Percentiles rank a stretch among this genome's conserved stretches.
Evolutionary conservation across 2,329 filamentous ascomycete genomes (phyloP).

Genomic region (Pleochaeta shiraiana): DNA sequence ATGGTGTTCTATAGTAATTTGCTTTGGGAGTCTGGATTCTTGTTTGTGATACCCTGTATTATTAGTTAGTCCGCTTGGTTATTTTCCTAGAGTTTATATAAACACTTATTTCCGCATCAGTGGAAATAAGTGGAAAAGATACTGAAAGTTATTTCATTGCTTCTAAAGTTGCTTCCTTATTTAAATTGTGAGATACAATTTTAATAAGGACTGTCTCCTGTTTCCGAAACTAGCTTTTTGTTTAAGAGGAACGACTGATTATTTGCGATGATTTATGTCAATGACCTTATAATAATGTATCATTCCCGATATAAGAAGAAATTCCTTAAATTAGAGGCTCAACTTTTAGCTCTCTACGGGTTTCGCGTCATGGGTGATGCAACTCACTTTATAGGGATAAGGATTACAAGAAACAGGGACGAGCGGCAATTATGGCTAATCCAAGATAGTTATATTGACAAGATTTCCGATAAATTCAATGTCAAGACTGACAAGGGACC

Average conservation of each 20-base stretch:
- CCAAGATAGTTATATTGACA: slow-evolving; percentile 1
- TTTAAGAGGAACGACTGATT: neutral
- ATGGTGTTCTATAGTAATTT: too few species aligned
- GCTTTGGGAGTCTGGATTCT: too few species aligned
- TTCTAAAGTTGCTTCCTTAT: too few species aligned
- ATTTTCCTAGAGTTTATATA: too few species aligned
- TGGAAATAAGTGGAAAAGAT: too few species aligned
- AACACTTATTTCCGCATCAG: too few species aligned
- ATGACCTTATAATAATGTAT: neutral
- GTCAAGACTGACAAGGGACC: neutral
- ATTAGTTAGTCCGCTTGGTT: too few species aligned
- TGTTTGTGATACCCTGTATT: too few species aligned
- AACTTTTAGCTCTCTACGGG: slow-evolving; percentile 1
- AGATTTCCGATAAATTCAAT: slow-evolving; percentile 2
- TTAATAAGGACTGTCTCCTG: neutral
- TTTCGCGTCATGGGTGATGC: slow-evolving; percentile 1
- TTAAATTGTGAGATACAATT: too few species aligned
- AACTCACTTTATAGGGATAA: neutral
- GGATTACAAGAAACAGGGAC: neutral
- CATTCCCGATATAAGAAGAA: neutral
- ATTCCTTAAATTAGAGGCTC: neutral
- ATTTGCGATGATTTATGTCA: neutral
- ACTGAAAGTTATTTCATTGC: too few species aligned
- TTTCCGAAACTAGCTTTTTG: neutral
- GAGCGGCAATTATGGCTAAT: neutral